Percentiles rank a stretch among this genome's conserved stretches.
Conservation (phyloP, 202 grass and related monocot genomes). For the Sporobolus alterniflorus region DNA sequence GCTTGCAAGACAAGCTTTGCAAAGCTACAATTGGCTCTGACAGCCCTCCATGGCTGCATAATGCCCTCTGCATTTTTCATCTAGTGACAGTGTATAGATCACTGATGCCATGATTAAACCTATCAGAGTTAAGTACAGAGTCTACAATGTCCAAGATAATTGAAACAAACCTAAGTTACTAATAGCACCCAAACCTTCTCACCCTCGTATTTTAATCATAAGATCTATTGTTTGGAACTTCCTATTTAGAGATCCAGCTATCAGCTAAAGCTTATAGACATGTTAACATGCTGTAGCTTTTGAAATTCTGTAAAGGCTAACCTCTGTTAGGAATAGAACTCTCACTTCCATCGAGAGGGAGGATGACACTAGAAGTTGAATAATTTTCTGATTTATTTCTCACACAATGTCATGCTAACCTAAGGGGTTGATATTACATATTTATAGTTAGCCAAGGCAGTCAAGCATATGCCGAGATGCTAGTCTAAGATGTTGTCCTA, state of each 20-base stretch:
- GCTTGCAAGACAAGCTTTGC: slow-evolving; percentile 89
- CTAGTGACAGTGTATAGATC: slow-evolving; percentile 55
- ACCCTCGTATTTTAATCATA: slow-evolving; percentile 57
- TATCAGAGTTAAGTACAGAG: slow-evolving; percentile 56
- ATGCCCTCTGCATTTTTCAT: slow-evolving; percentile 54
- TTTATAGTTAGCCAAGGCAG: no score
- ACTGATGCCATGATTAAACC: slow-evolving; percentile 48
- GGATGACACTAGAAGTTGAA: no score
- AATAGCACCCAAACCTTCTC: slow-evolving; percentile 22
- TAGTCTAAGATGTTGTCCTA: no score
- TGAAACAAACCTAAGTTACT: slow-evolving; percentile 43
- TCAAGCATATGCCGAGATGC: no score
- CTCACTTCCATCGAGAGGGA: no score
- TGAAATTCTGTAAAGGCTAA: slow-evolving; percentile 57
- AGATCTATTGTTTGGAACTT: slow-evolving; percentile 50
- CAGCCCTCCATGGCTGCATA: slow-evolving; percentile 82
- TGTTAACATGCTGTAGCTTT: slow-evolving; percentile 51
- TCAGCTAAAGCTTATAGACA: slow-evolving; percentile 34
- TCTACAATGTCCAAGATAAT: slow-evolving; percentile 33
- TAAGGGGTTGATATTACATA: no score
- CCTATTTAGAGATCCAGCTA: slow-evolving; percentile 44
- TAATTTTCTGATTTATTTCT: no score
- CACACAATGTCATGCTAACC: no score
- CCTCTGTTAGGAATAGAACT: no score
- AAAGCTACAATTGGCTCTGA: slow-evolving; percentile 68